Conservation (phyloP, 345 rosid species). For the Aurinia saxatilis region DNA sequence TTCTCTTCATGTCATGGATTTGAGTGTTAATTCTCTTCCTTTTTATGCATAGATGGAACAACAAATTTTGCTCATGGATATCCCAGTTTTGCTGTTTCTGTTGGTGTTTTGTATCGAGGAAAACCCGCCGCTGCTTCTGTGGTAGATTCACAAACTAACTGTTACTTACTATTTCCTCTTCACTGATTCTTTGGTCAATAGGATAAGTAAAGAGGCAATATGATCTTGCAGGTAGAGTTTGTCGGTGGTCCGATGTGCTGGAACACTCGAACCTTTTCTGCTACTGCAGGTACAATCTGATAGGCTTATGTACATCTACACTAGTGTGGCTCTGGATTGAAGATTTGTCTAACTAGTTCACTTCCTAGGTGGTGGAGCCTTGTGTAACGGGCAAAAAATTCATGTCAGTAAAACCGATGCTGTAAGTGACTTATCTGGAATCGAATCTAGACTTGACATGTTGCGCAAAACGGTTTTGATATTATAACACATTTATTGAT, state of each 20-base stretch:
- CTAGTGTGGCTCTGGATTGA: neutral
- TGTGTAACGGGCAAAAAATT: constrained; percentile 80
- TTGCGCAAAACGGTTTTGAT: neutral
- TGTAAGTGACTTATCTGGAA: constrained; percentile 36
- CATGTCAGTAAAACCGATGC: constrained; percentile 62
- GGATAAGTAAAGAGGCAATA: neutral
- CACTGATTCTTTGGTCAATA: neutral
- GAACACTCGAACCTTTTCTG: constrained; percentile 81
- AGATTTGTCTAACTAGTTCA: constrained; percentile 13
- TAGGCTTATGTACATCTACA: neutral
- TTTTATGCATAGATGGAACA: constrained; percentile 63
- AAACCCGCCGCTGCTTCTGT: constrained; percentile 86
- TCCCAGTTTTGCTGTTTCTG: constrained; percentile 95
- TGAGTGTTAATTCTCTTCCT: neutral
- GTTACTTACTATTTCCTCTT: neutral
- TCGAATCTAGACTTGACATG: neutral
- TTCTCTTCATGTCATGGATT: neutral
- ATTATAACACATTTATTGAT: neutral
- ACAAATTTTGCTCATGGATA: constrained; percentile 94
- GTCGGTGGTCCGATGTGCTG: constrained; percentile 97
- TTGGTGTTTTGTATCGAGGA: constrained; percentile 82
- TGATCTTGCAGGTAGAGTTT: constrained; percentile 66
- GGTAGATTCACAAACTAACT: constrained; percentile 34
- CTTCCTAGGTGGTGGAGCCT: constrained; percentile 82
- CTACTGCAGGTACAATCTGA: constrained; percentile 60